These are phyloP conservation scores for Haplosporangium gracile DNA, from an alignment of 192 early-diverging fungal species.

Conservation along the genomic window DNA sequence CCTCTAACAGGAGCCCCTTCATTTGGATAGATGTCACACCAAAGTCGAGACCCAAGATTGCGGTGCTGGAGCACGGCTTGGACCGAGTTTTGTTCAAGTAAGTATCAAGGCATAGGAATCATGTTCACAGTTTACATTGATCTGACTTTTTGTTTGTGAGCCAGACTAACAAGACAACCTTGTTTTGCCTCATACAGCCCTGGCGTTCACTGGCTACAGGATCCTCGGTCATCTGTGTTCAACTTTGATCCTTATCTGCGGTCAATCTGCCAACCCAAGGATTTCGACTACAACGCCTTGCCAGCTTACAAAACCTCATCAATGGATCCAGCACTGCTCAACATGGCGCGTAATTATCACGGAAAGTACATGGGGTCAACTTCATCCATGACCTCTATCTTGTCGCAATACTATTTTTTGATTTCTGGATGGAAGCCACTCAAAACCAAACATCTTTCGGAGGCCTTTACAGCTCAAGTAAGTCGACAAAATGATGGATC, in stretches of 20 bases:
- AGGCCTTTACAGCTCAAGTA: slow-evolving; percentile 72
- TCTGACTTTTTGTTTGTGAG: not conserved
- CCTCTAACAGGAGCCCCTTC: not conserved
- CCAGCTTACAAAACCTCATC: slow-evolving; percentile 88
- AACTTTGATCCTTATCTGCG: slow-evolving; percentile 88
- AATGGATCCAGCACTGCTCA: slow-evolving; percentile 69
- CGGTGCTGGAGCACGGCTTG: slow-evolving; percentile 71
- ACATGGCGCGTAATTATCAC: slow-evolving; percentile 62
- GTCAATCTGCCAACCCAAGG: slow-evolving; percentile 79
- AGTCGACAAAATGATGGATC: not conserved
- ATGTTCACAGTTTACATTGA: not conserved
- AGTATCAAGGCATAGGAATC: not conserved
- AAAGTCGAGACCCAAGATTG: slow-evolving; percentile 32
- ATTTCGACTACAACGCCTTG: slow-evolving; percentile 87
- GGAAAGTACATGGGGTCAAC: slow-evolving; percentile 87
- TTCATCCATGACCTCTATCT: slow-evolving; percentile 82
- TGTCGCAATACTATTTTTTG: slow-evolving; percentile 84
- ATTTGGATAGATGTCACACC: slow-evolving; percentile 39
- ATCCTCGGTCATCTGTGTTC: slow-evolving; percentile 78
- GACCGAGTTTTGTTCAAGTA: slow-evolving; percentile 77
- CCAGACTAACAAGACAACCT: not conserved
- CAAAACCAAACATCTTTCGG: slow-evolving; percentile 72
- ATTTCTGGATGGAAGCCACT: slow-evolving; percentile 75
- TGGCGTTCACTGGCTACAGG: slow-evolving; percentile 85
- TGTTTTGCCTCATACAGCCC: slow-evolving; percentile 66